Evolutionary conservation across 179 eudicot genomes (phyloP).

Genomic region (Vitellaria paradoxa): DNA sequence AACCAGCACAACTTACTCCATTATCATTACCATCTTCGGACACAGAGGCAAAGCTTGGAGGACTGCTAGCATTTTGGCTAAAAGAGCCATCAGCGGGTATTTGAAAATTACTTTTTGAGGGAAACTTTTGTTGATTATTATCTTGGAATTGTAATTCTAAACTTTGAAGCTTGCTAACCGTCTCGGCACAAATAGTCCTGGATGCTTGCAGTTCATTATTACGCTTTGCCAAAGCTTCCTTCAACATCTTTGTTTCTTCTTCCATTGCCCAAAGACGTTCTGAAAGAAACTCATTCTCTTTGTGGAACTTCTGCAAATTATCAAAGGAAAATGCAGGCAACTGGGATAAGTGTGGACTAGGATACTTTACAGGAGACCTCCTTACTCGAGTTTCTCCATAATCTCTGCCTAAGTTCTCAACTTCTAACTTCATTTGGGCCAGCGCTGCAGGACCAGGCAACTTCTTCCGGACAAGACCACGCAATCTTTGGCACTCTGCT

Average conservation of each 20-base stretch:
- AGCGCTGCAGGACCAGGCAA: constrained; percentile 98
- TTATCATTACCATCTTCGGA: constrained; percentile 95
- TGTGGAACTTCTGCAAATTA: constrained; percentile 58
- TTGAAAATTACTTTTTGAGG: constrained; percentile 22
- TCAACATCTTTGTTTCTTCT: constrained; percentile 94
- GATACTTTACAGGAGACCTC: constrained; percentile 74
- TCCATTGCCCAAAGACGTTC: constrained; percentile 83
- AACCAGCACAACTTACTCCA: constrained; percentile 73
- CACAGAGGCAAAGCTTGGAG: constrained; percentile 73
- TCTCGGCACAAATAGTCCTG: constrained; percentile 75
- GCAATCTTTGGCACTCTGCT: constrained; percentile 93
- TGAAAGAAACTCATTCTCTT: constrained; percentile 78
- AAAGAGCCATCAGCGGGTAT: constrained; percentile 33
- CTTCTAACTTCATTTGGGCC: constrained; percentile 99
- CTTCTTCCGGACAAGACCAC: constrained; percentile 92
- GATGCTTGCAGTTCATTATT: constrained; percentile 88
- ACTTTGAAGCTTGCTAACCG: constrained; percentile 81
- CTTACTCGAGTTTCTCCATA: constrained; percentile 66
- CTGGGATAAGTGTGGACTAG: constrained; percentile 60
- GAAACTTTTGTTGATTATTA: constrained; percentile 39
- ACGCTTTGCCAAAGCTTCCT: constrained; percentile 88
- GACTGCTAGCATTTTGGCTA: constrained; percentile 50
- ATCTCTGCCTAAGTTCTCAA: constrained; percentile 83
- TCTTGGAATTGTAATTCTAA: constrained; percentile 65
- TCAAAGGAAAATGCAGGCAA: constrained; percentile 73